Conservation (phyloP, 139 green algal genomes). For the Protoeuglena noctilucae region DNA sequence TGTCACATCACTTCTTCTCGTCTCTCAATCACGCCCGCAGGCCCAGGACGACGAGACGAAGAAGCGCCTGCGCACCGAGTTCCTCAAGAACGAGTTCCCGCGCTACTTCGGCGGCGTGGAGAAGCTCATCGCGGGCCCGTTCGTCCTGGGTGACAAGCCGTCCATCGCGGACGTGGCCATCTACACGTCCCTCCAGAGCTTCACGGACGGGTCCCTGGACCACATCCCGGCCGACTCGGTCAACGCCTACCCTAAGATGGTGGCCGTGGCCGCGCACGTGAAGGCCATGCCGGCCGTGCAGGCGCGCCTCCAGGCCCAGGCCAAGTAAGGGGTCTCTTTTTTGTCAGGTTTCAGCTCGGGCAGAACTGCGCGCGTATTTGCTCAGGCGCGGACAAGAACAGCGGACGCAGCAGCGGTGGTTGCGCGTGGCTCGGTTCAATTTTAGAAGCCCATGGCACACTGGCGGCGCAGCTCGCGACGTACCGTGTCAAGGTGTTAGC, state of each 20-base stretch:
- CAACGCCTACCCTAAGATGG: conserved; percentile 49
- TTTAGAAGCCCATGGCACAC: no score
- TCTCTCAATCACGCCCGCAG: no score
- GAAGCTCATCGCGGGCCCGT: background rate
- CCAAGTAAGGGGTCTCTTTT: no score
- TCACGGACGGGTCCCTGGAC: background rate
- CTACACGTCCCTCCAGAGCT: background rate
- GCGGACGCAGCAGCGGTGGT: no score
- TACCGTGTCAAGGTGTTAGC: conserved; percentile 33
- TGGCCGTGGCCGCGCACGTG: conserved; percentile 27
- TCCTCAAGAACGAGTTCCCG: background rate
- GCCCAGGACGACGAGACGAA: background rate
- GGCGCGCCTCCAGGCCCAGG: no score
- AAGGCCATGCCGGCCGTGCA: no score
- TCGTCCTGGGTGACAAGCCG: background rate
- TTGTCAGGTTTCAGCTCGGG: no score
- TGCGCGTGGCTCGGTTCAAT: no score
- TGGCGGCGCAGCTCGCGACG: no score
- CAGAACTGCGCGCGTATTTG: no score
- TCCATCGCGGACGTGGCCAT: background rate
- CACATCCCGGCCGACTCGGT: background rate
- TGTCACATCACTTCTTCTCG: no score
- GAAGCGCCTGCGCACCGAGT: background rate
- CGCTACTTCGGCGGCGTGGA: background rate
- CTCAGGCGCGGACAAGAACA: no score